Evolutionary conservation across 257 asterid species (phyloP), one percentile per base, ranked within the genome.

Genomic region (Schizonepeta tenuifolia): DNA sequence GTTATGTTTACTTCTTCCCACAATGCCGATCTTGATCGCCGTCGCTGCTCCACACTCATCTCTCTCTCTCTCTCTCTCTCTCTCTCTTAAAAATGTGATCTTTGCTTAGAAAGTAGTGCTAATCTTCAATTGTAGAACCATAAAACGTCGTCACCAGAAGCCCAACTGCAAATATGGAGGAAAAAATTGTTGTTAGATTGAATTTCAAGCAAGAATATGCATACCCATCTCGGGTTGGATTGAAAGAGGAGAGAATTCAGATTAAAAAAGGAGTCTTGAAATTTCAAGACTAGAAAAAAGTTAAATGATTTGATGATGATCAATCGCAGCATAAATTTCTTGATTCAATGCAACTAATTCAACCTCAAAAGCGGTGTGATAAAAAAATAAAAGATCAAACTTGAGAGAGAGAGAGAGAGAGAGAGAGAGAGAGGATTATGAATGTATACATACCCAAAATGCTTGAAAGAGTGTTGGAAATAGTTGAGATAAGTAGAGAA

Each of bases 141-240:
- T 40, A 65, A 65, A 54, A 47, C 75, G 35, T 21, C 54, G 15
- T 73, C 72, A 5, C 72, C 51, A 4, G 73, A 68, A 53, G 55
- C 51, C 72, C 76, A 78, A 46, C 82, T 73, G 76, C 67, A 18
- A 61, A 33, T 59, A 6, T 31, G 38, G 36, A 69, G 49, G 49
- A 21, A 40, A 1, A 38, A 51, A 35, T 26, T 5, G 18, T 10
- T n/a, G 20, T 77, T 18, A 71, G 69, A 65, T 50, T 50, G 11
- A 17, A 17, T 36, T 8, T 36, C 41, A 36, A 36, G 41, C 41
- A 36, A 36, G 7, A 36, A 7, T 36, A 33, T 35, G 7, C 7
- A 5, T 35, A 35, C 38, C 0, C 7, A 28, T 28, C 33, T 28
- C 33, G 33, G 4, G 33, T 2, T 28, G 3, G 33, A 11, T 13